Percentiles rank a stretch among this genome's conserved stretches.
These are phyloP conservation scores for Lindgomyces ingoldianus DNA, from an alignment of 495 filamentous ascomycete species.

Conservation along the genomic window DNA sequence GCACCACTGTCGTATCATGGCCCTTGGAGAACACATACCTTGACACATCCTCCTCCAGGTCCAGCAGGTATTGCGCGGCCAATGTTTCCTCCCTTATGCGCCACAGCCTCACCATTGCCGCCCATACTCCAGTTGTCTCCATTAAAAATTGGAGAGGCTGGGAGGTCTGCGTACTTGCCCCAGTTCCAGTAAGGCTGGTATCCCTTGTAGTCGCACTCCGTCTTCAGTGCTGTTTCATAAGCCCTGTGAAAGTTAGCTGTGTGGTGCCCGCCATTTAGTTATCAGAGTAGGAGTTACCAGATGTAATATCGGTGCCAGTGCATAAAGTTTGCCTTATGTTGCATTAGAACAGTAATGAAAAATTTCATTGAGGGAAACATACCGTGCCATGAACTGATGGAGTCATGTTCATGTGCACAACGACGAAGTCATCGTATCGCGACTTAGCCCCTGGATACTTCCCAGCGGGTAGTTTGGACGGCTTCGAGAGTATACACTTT, in stretches of 20 bases:
- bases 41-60: slow-evolving; percentile 33
- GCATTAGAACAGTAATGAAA: not conserved
- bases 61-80: slow-evolving; percentile 20
- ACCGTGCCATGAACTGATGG: slow-evolving; percentile 27
- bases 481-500: slow-evolving; percentile 22
- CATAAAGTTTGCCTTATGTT: slow-evolving; percentile 25
- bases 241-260: slow-evolving; percentile 18
- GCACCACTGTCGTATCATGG: not conserved
- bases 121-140: slow-evolving; percentile 30
- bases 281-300: slow-evolving; percentile 12
- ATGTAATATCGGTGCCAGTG: slow-evolving; percentile 38
- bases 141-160: slow-evolving; percentile 32
- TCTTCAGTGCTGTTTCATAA: slow-evolving; percentile 34
- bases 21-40: not conserved
- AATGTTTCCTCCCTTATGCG: slow-evolving; percentile 14
- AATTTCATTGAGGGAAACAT: not conserved
- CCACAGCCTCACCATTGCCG: slow-evolving; percentile 30
- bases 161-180: slow-evolving; percentile 30
- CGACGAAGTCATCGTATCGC: slow-evolving; percentile 36
- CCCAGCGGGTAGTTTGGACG: slow-evolving; percentile 21
- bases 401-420: slow-evolving; percentile 36
- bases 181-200: slow-evolving; percentile 38
- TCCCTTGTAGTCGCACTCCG: slow-evolving; percentile 34
- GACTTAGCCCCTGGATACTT: slow-evolving; percentile 31
- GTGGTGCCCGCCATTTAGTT: not conserved